Evolutionary conservation across 306 rosid species (phyloP), one percentile per base, ranked within the genome.

Genomic region (Cucurbita pepo): DNA sequence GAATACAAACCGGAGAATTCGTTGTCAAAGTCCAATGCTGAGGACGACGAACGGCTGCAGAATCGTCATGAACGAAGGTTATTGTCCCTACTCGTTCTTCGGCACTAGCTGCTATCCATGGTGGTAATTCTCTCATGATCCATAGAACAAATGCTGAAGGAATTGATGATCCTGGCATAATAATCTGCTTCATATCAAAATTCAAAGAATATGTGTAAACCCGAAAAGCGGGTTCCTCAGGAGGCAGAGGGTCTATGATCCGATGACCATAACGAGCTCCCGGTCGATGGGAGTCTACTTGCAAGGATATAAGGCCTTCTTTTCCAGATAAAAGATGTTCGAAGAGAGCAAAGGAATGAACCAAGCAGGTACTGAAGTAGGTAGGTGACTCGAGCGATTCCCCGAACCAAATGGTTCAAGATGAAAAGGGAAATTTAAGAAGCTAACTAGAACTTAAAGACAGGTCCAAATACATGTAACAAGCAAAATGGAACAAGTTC

Each of bases 101-200:
- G 63, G 67, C 30, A 63, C 76, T 77, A 83, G 76, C 65, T 66
- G 85, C 71, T 81, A 83, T 78, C 10, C 75, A 53, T 10, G 85
- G 87, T 8, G 97, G 97, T 78, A 86, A 76, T 79, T 94, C 98
- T 83, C 96, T 86, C 95, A 85, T 86, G 78, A 85, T 85, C 97
- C 97, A 94, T 77, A 94, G 71, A 41, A 94, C 75, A 72, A 83
- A 78, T 25, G 89, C 92, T 58, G 96, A 94, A 14, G 98, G 97
- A 77, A 89, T 80, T 55, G 94, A 86, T 72, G 92, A 83, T 82
- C 98, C 98, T 94, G 85, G 79, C 79, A 78, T 18, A 82, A 44
- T 45, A 66, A 44, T 47, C 72, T 66, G 72, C 72, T 45, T 45
- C 72, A 66, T 43, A 66, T 66, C 37, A 66, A 43, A 66, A 66